Conservation (phyloP, 768 basidiomycete genomes). For the Brasilioporus rufonigricans region DNA sequence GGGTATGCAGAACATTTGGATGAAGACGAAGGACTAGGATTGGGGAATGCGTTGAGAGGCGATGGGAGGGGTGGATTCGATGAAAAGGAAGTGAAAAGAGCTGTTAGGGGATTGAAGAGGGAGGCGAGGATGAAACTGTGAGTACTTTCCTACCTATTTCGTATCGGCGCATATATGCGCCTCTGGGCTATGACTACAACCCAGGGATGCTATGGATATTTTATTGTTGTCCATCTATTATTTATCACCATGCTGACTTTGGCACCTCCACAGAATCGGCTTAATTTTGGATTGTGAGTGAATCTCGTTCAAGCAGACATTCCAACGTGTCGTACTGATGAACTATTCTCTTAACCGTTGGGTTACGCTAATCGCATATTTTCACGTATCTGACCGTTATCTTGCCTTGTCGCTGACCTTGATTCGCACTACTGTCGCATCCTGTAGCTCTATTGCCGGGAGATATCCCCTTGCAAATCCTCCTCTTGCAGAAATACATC, state of each 20-base stretch:
- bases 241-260: slow-evolving; percentile 7
- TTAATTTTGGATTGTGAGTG: slow-evolving; percentile 29
- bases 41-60: slow-evolving; percentile 48
- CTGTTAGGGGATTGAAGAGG: slow-evolving; percentile 55
- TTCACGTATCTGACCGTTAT: neutral
- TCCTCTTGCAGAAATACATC: slow-evolving; percentile 80
- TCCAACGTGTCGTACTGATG: slow-evolving; percentile 4
- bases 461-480: slow-evolving; percentile 81
- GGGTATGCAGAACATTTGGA: slow-evolving; percentile 52
- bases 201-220: neutral
- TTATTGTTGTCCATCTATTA: neutral
- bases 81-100: slow-evolving; percentile 68
- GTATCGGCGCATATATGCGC: neutral
- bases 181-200: neutral
- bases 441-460: slow-evolving; percentile 71
- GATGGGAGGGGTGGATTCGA: slow-evolving; percentile 56
- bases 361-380: neutral
- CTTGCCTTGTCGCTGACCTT: slow-evolving; percentile 2
- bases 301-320: neutral
- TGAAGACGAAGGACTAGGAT: slow-evolving; percentile 44
- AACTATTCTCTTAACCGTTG: neutral
- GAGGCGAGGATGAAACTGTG: slow-evolving; percentile 75
- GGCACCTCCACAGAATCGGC: slow-evolving; percentile 19
- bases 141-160: slow-evolving; percentile 29
- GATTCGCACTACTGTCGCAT: slow-evolving; percentile 5